phyloP scores from a whole-genome alignment of 306 rosid genomes.

The Ziziphus jujuba region DNA sequence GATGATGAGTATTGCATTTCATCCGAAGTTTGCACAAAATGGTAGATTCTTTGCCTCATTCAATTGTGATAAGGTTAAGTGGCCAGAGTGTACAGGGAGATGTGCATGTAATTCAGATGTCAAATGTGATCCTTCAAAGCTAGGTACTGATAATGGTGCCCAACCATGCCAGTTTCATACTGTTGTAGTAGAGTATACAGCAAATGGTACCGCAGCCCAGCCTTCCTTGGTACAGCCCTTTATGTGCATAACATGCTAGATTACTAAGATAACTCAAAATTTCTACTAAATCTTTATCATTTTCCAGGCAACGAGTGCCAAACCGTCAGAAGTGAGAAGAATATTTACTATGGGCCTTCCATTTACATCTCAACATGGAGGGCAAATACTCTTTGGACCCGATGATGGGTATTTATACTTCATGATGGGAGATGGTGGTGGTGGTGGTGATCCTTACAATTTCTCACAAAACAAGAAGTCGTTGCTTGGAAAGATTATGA shows the following conservation, averaged over 20 bases:
- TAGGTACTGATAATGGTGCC: slow-evolving; percentile 55
- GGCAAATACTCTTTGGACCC: slow-evolving; percentile 95
- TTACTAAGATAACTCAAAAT: slow-evolving; percentile 12
- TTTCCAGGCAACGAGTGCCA: slow-evolving; percentile 84
- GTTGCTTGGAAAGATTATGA: slow-evolving; percentile 91
- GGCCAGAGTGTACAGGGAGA: slow-evolving; percentile 89
- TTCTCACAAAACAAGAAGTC: slow-evolving; percentile 95
- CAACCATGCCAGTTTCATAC: slow-evolving; percentile 87
- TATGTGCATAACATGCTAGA: background rate
- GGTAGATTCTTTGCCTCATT: slow-evolving; percentile 95
- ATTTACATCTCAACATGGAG: slow-evolving; percentile 68
- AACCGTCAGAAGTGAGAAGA: slow-evolving; percentile 84
- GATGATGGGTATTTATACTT: slow-evolving; percentile 78
- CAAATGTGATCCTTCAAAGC: slow-evolving; percentile 87
- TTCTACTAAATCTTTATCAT: slow-evolving; percentile 2
- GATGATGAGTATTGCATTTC: slow-evolving; percentile 96
- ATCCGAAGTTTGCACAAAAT: slow-evolving; percentile 70
- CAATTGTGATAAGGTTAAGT: slow-evolving; percentile 82
- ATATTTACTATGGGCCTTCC: slow-evolving; percentile 96
- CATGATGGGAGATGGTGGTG: slow-evolving; percentile 96
- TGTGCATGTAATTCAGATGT: slow-evolving; percentile 94
- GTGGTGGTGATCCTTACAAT: slow-evolving; percentile 74
- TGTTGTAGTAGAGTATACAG: slow-evolving; percentile 78
- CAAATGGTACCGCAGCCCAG: slow-evolving; percentile 58
- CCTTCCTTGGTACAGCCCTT: slow-evolving; percentile 66